Evolutionary conservation across 2,329 filamentous ascomycete species (phyloP).

Genomic region (Hirsutella thompsonii): DNA sequence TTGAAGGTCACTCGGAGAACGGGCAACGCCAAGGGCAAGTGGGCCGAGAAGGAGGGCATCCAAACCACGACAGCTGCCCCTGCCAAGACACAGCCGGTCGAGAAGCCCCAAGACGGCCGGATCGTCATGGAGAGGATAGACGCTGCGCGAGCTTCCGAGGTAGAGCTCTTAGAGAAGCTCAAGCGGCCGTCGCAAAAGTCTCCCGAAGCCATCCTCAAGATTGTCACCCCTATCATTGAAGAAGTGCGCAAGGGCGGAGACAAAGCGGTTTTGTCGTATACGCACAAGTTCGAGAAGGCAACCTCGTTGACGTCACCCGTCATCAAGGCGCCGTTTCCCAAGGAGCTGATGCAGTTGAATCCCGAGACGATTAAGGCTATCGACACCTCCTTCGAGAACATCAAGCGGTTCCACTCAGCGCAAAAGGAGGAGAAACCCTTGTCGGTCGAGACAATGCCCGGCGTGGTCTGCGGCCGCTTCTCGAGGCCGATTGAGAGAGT

Average conservation of each 20-base stretch:
- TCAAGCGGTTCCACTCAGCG: conserved; percentile 82
- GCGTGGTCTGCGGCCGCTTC: conserved; percentile 89
- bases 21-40: conserved; percentile 89
- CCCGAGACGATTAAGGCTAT: conserved; percentile 85
- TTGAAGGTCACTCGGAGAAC: conserved; percentile 88
- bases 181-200: conserved; percentile 89
- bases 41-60: conserved; percentile 73
- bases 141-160: conserved; percentile 47
- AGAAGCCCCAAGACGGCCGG: conserved; percentile 29
- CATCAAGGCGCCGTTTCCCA: conserved; percentile 76
- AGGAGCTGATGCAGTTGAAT: conserved; percentile 72
- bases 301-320: conserved; percentile 83
- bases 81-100: conserved; percentile 19
- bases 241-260: conserved; percentile 77
- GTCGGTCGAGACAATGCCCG: conserved; percentile 92
- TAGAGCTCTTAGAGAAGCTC: conserved; percentile 60
- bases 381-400: conserved; percentile 87
- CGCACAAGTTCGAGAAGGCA: conserved; percentile 96
- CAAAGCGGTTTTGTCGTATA: conserved; percentile 79
- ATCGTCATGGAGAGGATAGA: conserved; percentile 79
- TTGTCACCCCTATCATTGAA: conserved; percentile 84
- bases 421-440: conserved; percentile 77
- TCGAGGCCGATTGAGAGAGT: conserved; percentile 85
- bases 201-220: conserved; percentile 83
- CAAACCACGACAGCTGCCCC: conserved; percentile 23